Conservation (phyloP, 106 monocot genomes). For the Dendrobium nobile region DNA sequence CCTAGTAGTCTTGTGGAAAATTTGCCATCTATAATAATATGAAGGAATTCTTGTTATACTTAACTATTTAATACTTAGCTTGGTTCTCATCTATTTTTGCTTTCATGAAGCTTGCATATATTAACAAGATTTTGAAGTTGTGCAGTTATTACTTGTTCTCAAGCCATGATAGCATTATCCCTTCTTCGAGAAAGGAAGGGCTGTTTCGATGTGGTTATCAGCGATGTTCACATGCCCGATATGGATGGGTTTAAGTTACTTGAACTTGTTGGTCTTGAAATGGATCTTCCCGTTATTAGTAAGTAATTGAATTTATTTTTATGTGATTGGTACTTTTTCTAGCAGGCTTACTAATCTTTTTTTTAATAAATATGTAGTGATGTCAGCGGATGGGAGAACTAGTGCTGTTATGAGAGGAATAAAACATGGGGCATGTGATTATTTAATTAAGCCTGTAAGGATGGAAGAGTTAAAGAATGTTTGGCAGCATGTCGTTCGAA, state of each 20-base stretch:
- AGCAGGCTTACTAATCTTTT: neutral
- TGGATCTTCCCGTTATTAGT: conserved; percentile 67
- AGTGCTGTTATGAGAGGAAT: conserved; percentile 67
- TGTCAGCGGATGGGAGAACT: conserved; percentile 80
- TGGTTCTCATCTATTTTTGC: neutral
- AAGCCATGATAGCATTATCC: conserved; percentile 45
- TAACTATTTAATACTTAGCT: too few species aligned
- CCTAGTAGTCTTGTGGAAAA: too few species aligned
- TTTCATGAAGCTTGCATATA: neutral
- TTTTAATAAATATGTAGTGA: conserved; percentile 32
- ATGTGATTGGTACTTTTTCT: neutral
- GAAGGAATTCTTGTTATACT: too few species aligned
- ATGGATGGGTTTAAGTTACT: conserved; percentile 69
- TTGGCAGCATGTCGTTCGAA: conserved; percentile 71
- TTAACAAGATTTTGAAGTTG: neutral
- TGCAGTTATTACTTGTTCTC: conserved; percentile 56
- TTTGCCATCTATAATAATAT: too few species aligned
- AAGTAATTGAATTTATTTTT: conserved; percentile 19
- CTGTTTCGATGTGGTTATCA: conserved; percentile 54
- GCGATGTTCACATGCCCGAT: conserved; percentile 69
- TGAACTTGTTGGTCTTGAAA: conserved; percentile 65
- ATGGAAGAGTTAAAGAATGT: conserved; percentile 69
- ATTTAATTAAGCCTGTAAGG: conserved; percentile 67
- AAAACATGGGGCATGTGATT: conserved; percentile 73
- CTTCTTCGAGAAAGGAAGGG: conserved; percentile 53